phyloP scores from a whole-genome alignment of 352 stramenopile genomes.

The Plasmopara muralis region DNA sequence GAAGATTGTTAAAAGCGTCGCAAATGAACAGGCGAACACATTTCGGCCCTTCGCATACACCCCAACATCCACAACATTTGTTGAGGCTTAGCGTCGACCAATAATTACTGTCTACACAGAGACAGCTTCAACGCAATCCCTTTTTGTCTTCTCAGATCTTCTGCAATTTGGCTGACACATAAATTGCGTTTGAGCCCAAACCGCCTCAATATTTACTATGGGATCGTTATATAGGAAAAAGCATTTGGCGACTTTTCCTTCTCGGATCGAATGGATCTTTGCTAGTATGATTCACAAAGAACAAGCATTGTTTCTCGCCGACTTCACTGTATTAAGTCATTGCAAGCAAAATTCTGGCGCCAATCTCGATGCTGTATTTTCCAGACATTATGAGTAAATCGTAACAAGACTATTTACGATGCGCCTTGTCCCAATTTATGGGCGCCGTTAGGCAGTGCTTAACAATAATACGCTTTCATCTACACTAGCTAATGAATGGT shows the following conservation, averaged over 20 bases:
- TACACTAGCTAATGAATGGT: conserved; percentile 3
- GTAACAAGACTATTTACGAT: conserved; percentile 9
- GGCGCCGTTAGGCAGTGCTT: background rate
- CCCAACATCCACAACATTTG: too few species aligned
- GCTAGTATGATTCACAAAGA: background rate
- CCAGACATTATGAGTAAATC: conserved; percentile 8
- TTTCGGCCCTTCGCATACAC: too few species aligned
- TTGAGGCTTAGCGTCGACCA: too few species aligned
- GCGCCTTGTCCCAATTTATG: background rate
- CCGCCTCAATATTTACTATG: background rate
- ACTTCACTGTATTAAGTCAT: background rate
- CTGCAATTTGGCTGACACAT: background rate
- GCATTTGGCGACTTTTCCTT: conserved; percentile 1
- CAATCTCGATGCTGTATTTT: background rate
- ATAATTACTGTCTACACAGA: too few species aligned
- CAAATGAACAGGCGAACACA: too few species aligned
- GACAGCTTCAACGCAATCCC: too few species aligned
- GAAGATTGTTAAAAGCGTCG: too few species aligned
- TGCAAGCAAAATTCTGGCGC: background rate
- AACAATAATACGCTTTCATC: conserved; percentile 4
- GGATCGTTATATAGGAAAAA: background rate
- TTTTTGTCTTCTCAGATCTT: too few species aligned
- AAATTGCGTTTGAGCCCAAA: conserved; percentile 1
- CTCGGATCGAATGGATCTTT: conserved; percentile 1
- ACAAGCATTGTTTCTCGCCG: background rate